Base-by-base conservation (phyloP, 225 moss, liverwort and hornwort species). In the Thuidium tamariscinum region DNA sequence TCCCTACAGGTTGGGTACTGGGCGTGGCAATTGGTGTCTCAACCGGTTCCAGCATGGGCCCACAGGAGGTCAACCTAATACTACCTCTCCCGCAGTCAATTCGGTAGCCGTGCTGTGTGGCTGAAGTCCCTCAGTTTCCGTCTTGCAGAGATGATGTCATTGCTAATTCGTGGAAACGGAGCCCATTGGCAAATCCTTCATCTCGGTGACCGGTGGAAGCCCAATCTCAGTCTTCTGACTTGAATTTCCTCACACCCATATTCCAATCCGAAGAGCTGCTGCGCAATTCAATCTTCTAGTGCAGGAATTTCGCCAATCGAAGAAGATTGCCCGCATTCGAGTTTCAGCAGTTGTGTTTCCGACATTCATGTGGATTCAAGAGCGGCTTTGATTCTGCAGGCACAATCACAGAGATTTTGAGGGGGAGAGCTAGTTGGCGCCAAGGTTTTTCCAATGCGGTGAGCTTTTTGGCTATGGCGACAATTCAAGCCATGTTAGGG, bases 401-500 rank as follows among this genome's bases (percentile, higher is more conserved):
- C 82, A 26, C 42, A 51, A 34, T 37, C 27, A 18, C 19, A 29
- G 39, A 65, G 27, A 22, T 23, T 41, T 64, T 13, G 16, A 39
- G 8, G 23, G 51, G 62, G 60, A 70, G 79, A n/a, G 63, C 39
- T 79, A 60, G 48, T 41, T 82, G 41, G 79, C 34, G 69, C 36
- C 54, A 68, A 70, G 69, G 34, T 67, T 21, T 29, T 67, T 44
- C 52, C 82, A 84, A 89, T 87, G 87, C 63, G 42, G 86, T 91
- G 89, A 86, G 70, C 32, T 26, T 19, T 59, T 77, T 48, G 59
- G 71, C 65, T 52, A 93, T 93, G 93, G 90, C 91, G 85, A 87
- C 84, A 88, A 79, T 90, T 80, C 90, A 90, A 88, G 89, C 90
- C 57, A 84, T 89, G 89, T 21, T 90, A 37, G 89, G 74, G 57